These are phyloP conservation scores for Quercus suber DNA, from an alignment of 306 rosid species.

Conservation along the genomic window DNA sequence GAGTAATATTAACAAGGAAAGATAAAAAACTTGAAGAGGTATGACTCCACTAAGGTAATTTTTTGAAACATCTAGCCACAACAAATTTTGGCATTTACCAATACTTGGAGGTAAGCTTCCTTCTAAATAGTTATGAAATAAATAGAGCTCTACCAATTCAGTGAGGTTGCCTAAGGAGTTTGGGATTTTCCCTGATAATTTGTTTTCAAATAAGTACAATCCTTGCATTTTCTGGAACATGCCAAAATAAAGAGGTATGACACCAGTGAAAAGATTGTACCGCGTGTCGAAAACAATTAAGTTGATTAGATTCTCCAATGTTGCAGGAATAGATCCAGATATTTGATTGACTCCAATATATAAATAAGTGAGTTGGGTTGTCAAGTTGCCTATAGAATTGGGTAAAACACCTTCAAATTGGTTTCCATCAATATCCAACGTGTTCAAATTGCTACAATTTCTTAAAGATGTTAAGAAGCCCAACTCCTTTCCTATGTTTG, in stretches of 20 bases:
- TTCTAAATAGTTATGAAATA: slow-evolving; percentile 14
- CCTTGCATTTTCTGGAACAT: slow-evolving; percentile 6
- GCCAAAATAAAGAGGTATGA: slow-evolving; percentile 23
- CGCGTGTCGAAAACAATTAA: too few relatives aligned
- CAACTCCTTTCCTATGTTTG: too few relatives aligned
- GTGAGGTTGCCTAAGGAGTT: slow-evolving; percentile 28
- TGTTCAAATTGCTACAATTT: too few relatives aligned
- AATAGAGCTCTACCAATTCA: background rate
- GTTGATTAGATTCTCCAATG: too few relatives aligned
- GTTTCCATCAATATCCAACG: too few relatives aligned
- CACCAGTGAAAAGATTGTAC: slow-evolving; percentile 12
- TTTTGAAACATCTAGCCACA: background rate
- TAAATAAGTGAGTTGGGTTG: too few relatives aligned
- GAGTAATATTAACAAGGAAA: slow-evolving; percentile 6
- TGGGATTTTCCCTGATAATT: slow-evolving; percentile 22
- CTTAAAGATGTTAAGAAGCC: too few relatives aligned
- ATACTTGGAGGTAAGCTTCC: slow-evolving; percentile 33
- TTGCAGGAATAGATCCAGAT: too few relatives aligned
- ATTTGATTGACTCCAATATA: too few relatives aligned
- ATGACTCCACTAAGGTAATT: slow-evolving; percentile 32
- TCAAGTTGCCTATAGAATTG: too few relatives aligned
- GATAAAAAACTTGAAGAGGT: background rate
- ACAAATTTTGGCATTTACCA: background rate
- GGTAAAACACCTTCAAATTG: too few relatives aligned
- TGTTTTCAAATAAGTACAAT: background rate